Base-by-base conservation (phyloP, 2,329 filamentous ascomycete species). In the Neophaeococcomyces mojaviensis region DNA sequence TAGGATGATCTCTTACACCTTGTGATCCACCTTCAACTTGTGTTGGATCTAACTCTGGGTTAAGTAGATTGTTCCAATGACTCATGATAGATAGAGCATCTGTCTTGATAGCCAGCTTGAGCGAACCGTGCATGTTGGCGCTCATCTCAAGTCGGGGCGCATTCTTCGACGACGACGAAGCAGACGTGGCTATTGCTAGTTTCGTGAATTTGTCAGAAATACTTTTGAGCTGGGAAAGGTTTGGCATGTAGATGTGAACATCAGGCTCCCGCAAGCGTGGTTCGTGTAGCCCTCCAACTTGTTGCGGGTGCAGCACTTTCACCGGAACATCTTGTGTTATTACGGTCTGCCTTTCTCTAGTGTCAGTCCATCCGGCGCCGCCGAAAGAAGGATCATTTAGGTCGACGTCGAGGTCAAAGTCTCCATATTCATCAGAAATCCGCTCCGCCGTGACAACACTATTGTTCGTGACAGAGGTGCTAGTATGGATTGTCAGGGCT, bases 271-370 rank as follows among this genome's bases (percentile, higher is more conserved):
- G 82, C 49, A 89, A 88, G 50, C 82, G 81, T 12, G 92, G 92
- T 68, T 98, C 90, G 69, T 94, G 88, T 51, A 97, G 81, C n/a
- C 82, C 85, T 59, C 92, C 86, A n/a, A 97, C 88, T 0, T 80
- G 84, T 43, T 84, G 79, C 2, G 86, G 82, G 48, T 86, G 81
- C 8, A 98, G 77, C 1, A 98, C 88, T 15, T 89, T 83, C 35
- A 97, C 84, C n/a, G 92, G 92, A 32, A 98, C 85, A 65, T 97
- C 88, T 61, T 98, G 92, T 1, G 88, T 95, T 59, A 98, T 85
- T 57, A 94, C 77, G 52, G 92, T 94, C 64, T 96, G 89, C 56
- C 88, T 82, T 59, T 90, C 86, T 47, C 84, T 74, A 35, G 74
- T 55, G 61, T 77, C 54, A 70, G 79, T 63, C 76, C 78, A 59